Percentiles rank a stretch among this genome's conserved stretches.
Evolutionary conservation across 2,329 filamentous ascomycete genomes (phyloP).

Genomic region (Emmonsiellopsis sp.): DNA sequence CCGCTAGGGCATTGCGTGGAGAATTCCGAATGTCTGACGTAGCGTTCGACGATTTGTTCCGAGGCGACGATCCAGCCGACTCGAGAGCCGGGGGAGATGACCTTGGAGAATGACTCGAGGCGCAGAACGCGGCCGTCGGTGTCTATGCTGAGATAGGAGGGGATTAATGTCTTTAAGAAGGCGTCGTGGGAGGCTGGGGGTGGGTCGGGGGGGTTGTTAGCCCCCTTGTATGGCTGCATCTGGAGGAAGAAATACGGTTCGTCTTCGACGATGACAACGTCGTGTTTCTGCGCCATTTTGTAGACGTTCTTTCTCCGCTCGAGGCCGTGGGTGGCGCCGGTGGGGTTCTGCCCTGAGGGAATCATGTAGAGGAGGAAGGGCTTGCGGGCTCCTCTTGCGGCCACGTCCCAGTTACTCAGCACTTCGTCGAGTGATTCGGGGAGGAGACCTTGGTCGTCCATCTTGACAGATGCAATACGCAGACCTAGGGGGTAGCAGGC

Average conservation of each 20-base stretch:
- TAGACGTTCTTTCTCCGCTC: slow-evolving; percentile 66
- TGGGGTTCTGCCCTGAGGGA: slow-evolving; percentile 82
- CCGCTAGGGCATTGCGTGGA: slow-evolving; percentile 80
- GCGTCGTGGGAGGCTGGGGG: slow-evolving; percentile 56
- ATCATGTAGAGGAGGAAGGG: slow-evolving; percentile 63
- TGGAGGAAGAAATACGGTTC: slow-evolving; percentile 94
- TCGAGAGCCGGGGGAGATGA: slow-evolving; percentile 72
- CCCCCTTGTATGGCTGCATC: slow-evolving; percentile 61
- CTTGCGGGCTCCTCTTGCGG: slow-evolving; percentile 49
- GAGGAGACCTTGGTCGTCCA: slow-evolving; percentile 59
- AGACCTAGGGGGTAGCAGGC: slow-evolving; percentile 56
- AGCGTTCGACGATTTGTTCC: slow-evolving; percentile 74
- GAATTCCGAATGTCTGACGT: slow-evolving; percentile 71
- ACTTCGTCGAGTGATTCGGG: slow-evolving; percentile 54
- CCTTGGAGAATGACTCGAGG: slow-evolving; percentile 89
- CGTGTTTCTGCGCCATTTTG: slow-evolving; percentile 69
- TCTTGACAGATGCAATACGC: slow-evolving; percentile 50
- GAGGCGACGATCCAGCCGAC: slow-evolving; percentile 85
- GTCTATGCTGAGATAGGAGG: slow-evolving; percentile 71
- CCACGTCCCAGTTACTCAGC: slow-evolving; percentile 56
- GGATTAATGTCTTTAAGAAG: slow-evolving; percentile 65
- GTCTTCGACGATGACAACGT: slow-evolving; percentile 81
- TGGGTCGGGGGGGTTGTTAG: slow-evolving; percentile 42
- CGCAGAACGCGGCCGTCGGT: slow-evolving; percentile 80
- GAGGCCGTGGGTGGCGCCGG: slow-evolving; percentile 67